phyloP scores from a whole-genome alignment of 164 flowering plant genomes.

The Macadamia integrifolia region DNA sequence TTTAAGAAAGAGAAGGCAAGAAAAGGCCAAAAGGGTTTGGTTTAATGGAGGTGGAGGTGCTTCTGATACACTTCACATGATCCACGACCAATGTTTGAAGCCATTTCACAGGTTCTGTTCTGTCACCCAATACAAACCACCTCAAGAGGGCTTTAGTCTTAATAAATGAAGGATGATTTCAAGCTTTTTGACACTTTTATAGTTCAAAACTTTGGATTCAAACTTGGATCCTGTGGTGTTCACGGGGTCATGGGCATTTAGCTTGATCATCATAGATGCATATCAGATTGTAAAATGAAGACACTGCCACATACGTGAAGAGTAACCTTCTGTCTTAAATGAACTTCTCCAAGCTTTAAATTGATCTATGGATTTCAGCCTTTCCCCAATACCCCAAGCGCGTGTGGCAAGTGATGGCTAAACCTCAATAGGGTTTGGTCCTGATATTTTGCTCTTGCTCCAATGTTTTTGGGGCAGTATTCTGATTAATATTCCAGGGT shows the following conservation, averaged over 20 bases:
- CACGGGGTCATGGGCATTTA: slow-evolving; percentile 9
- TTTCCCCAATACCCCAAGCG: not conserved
- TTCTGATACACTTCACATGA: slow-evolving; percentile 51
- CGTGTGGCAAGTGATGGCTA: not conserved
- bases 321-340: slow-evolving; percentile 7
- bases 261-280: not conserved
- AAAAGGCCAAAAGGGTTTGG: slow-evolving; percentile 7
- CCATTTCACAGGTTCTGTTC: slow-evolving; percentile 33
- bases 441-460: no score
- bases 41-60: slow-evolving; percentile 32
- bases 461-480: no score
- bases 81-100: slow-evolving; percentile 37
- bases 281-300: not conserved
- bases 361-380: not conserved
- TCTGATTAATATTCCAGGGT: no score
- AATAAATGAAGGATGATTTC: not conserved
- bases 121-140: slow-evolving; percentile 7
- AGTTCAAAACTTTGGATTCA: no score
- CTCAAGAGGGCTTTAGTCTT: not conserved
- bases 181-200: not conserved
- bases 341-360: not conserved
- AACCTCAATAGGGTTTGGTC: not conserved
- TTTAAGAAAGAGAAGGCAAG: not conserved
- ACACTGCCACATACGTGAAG: slow-evolving; percentile 6
- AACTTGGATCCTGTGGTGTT: not conserved